phyloP scores from a whole-genome alignment of 176 grass and related monocot species.

The Ensete ventricosum region DNA sequence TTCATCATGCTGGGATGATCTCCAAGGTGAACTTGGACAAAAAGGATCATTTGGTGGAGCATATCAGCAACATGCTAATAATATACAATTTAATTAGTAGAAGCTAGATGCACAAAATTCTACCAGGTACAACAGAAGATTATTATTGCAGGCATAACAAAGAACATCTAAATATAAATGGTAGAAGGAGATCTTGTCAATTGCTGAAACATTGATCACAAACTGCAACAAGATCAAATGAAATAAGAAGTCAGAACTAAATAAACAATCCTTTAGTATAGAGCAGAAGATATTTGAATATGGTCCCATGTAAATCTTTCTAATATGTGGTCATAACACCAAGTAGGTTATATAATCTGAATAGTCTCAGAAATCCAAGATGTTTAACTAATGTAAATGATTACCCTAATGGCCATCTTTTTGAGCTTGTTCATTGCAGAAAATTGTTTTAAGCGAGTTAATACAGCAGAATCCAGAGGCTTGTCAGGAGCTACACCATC shows the following conservation, averaged over 20 bases:
- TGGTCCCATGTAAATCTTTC: background rate
- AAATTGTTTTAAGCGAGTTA: constrained; percentile 70
- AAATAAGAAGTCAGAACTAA: background rate
- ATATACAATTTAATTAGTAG: no score
- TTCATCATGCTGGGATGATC: no score
- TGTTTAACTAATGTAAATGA: background rate
- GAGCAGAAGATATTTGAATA: background rate
- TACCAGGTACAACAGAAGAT: constrained; percentile 21
- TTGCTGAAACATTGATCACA: background rate
- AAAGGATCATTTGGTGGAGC: no score
- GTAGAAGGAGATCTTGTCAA: background rate
- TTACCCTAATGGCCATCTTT: constrained; percentile 67
- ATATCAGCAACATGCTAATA: background rate
- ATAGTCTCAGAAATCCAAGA: background rate
- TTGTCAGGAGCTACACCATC: constrained; percentile 66
- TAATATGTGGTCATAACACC: background rate
- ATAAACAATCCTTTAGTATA: background rate
- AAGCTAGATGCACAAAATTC: background rate
- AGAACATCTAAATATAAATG: background rate
- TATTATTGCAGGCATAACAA: constrained; percentile 16
- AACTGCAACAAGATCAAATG: background rate
- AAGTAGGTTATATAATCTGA: no score
- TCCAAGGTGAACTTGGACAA: no score
- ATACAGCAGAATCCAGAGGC: constrained; percentile 70
- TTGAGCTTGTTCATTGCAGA: constrained; percentile 81